Percentiles rank a stretch among this genome's conserved stretches.
phyloP scores from a whole-genome alignment of 305 asterid genomes.

The Fraxinus paxiana region DNA sequence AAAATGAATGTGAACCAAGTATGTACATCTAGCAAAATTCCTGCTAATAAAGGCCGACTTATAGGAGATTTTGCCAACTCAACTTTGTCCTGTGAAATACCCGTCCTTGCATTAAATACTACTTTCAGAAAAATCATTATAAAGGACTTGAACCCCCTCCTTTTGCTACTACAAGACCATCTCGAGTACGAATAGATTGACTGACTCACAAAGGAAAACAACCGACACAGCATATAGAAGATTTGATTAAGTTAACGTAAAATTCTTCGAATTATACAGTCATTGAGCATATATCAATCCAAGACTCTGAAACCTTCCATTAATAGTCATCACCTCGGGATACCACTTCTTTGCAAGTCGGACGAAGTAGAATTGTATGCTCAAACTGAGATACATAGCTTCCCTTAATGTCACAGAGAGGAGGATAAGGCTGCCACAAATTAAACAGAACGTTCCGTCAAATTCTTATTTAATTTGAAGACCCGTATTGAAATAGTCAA shows the following conservation, averaged over 20 bases:
- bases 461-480: background rate
- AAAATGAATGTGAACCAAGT: no score
- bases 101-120: background rate
- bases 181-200: background rate
- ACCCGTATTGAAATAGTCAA: background rate
- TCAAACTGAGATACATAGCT: constrained; percentile 91
- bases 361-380: constrained; percentile 95
- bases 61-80: background rate
- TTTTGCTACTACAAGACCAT: background rate
- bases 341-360: constrained; percentile 95
- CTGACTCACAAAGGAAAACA: background rate
- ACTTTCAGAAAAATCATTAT: background rate
- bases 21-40: no score
- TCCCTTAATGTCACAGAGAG: constrained; percentile 84
- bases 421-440: constrained; percentile 82
- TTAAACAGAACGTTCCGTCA: background rate
- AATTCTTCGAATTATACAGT: background rate
- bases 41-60: background rate
- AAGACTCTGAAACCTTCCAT: constrained; percentile 11
- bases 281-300: background rate
- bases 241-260: background rate
- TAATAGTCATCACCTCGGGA: constrained; percentile 95
- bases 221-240: background rate
- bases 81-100: background rate
- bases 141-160: background rate